Percentiles rank a stretch among this genome's conserved stretches.
Conservation (phyloP, 2,329 filamentous ascomycete genomes). For the Daldinia eschscholtzii region DNA sequence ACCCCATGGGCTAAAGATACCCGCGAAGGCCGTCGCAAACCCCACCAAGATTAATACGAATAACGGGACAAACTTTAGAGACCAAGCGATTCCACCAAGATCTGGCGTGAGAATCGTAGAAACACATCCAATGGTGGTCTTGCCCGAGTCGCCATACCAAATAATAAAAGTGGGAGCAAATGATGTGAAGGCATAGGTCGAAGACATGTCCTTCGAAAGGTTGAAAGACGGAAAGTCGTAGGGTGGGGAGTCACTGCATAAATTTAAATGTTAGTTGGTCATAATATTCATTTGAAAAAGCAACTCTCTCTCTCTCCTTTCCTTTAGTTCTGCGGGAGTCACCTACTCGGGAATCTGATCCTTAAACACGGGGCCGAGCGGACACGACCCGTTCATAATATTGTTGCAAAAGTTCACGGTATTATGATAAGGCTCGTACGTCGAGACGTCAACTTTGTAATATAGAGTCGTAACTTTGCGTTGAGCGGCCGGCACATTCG, state of each 20-base stretch:
- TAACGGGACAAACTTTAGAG: constrained; percentile 81
- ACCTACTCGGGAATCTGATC: constrained; percentile 56
- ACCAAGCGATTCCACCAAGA: constrained; percentile 76
- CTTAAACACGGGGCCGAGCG: constrained; percentile 79
- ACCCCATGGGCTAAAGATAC: constrained; percentile 94
- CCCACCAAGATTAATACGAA: constrained; percentile 83
- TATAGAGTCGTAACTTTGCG: constrained; percentile 80
- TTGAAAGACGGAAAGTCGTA: constrained; percentile 77
- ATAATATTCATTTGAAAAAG: constrained; percentile 6
- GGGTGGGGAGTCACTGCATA: constrained; percentile 28
- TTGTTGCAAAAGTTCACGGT: constrained; percentile 75
- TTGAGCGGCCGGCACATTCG: constrained; percentile 52
- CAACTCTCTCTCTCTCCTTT: background rate
- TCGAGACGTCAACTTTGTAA: constrained; percentile 78
- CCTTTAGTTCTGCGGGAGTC: constrained; percentile 17
- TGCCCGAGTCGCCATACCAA: constrained; percentile 76
- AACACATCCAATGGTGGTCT: constrained; percentile 80
- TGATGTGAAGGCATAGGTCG: constrained; percentile 88
- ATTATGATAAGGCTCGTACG: constrained; percentile 76
- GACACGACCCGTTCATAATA: constrained; percentile 74
- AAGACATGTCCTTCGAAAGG: constrained; percentile 78
- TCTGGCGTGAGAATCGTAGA: constrained; percentile 87
- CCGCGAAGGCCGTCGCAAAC: constrained; percentile 84
- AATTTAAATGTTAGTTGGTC: constrained; percentile 31
- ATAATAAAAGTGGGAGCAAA: constrained; percentile 80